These are phyloP conservation scores for Cucurbitaria berberidis DNA, from an alignment of 2,329 filamentous ascomycete species.

Conservation along the genomic window DNA sequence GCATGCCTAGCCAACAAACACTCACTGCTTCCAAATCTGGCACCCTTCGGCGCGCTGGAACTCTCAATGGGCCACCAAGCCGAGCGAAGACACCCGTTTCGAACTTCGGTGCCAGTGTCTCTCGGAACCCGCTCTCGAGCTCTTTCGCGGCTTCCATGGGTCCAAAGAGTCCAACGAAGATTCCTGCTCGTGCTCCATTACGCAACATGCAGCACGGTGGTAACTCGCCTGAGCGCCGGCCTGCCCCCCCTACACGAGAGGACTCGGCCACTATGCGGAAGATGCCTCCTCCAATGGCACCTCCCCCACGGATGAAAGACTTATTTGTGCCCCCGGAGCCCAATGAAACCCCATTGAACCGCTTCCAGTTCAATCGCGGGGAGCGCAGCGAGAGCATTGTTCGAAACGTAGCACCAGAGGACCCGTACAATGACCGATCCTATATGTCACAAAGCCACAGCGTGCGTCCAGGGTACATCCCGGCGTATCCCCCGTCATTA, in stretches of 20 bases:
- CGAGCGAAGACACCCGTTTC: slow-evolving; percentile 53
- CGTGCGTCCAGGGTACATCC: slow-evolving; percentile 34
- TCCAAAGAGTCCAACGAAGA: slow-evolving; percentile 67
- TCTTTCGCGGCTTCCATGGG: slow-evolving; percentile 44
- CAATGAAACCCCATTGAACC: slow-evolving; percentile 53
- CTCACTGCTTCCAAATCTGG: slow-evolving; percentile 35
- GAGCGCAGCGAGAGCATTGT: slow-evolving; percentile 65
- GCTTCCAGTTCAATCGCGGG: slow-evolving; percentile 47
- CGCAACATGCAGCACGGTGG: slow-evolving; percentile 71
- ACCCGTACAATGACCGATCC: slow-evolving; percentile 74
- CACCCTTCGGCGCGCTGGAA: slow-evolving; percentile 45
- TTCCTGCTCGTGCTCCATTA: slow-evolving; percentile 72
- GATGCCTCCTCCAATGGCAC: slow-evolving; percentile 58
- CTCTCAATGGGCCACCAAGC: slow-evolving; percentile 50
- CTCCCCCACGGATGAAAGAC: slow-evolving; percentile 91
- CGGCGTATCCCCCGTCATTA: slow-evolving; percentile 36
- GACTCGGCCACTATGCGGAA: slow-evolving; percentile 41
- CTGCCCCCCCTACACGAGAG: slow-evolving; percentile 38
- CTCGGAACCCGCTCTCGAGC: slow-evolving; percentile 46
- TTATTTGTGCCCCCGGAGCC: slow-evolving; percentile 64
- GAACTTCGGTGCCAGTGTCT: slow-evolving; percentile 45
- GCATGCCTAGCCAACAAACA: slow-evolving; percentile 38
- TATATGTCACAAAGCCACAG: slow-evolving; percentile 43
- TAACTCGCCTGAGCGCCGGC: slow-evolving; percentile 78
- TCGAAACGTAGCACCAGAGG: slow-evolving; percentile 72